phyloP scores from a whole-genome alignment of 371 early-diverging fungal species.

The Smittium culicis region DNA sequence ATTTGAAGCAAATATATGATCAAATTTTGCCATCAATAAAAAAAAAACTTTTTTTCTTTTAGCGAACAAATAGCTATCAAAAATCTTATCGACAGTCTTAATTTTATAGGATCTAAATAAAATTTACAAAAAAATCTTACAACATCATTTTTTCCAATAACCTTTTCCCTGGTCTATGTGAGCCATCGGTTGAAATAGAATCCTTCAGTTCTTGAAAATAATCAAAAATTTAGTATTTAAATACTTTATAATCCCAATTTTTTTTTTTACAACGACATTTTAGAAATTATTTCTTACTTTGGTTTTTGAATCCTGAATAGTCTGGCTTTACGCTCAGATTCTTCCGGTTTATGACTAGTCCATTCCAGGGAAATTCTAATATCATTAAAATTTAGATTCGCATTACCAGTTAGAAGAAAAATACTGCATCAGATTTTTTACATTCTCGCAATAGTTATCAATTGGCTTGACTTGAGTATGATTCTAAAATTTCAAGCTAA shows the following conservation, averaged over 20 bases:
- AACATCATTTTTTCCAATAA: slow-evolving; percentile 6
- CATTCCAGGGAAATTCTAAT: slow-evolving; percentile 67
- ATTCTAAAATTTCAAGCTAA: too few relatives aligned
- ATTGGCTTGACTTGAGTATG: too few relatives aligned
- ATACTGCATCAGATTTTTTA: too few relatives aligned
- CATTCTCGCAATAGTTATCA: too few relatives aligned
- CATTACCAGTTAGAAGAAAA: too few relatives aligned
- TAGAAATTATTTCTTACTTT: slow-evolving; percentile 16
- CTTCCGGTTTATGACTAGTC: slow-evolving; percentile 45
- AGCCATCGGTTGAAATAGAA: slow-evolving; percentile 4
- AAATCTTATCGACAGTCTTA: too few relatives aligned
- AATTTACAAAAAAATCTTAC: neutral
- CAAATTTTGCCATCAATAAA: too few relatives aligned
- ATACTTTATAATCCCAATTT: slow-evolving; percentile 41
- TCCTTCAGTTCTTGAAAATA: slow-evolving; percentile 22
- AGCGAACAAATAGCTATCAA: too few relatives aligned
- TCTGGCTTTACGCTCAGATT: slow-evolving; percentile 50
- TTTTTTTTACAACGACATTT: slow-evolving; percentile 39
- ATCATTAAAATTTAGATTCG: slow-evolving; percentile 10
- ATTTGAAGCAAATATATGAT: too few relatives aligned
- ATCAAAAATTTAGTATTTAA: slow-evolving; percentile 46
- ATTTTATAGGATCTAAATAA: neutral
- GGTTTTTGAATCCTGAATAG: slow-evolving; percentile 31
- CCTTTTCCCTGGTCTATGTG: slow-evolving; percentile 7
- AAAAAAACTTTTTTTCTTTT: too few relatives aligned